phyloP scores from a whole-genome alignment of 345 rosid genomes.

The Eucalyptus leucophloia region DNA sequence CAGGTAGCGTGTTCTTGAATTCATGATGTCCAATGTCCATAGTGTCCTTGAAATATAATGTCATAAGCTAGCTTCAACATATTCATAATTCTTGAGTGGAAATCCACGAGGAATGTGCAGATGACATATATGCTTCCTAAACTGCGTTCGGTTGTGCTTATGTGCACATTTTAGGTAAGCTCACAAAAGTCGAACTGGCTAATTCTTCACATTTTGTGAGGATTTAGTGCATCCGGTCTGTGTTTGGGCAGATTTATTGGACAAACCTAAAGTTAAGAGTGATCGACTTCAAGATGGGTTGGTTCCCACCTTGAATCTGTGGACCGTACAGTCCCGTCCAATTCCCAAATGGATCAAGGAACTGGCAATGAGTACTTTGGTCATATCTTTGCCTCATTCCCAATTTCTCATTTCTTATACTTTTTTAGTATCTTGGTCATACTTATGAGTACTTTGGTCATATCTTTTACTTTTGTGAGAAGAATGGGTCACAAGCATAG shows the following conservation, averaged over 20 bases:
- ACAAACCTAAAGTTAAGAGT: neutral
- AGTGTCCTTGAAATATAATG: neutral
- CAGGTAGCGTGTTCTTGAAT: conserved; percentile 7
- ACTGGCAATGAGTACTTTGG: neutral
- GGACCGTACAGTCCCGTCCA: neutral
- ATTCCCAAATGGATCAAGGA: neutral
- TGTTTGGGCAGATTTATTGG: neutral
- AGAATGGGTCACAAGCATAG: neutral
- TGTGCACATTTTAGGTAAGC: neutral
- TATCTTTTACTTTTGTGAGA: neutral
- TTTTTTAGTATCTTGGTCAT: neutral
- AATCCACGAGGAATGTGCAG: neutral
- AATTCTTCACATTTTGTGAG: neutral
- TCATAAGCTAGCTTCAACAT: neutral
- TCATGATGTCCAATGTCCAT: neutral
- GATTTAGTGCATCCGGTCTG: neutral
- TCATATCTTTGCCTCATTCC: no score
- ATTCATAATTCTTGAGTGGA: neutral
- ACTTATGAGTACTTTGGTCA: neutral
- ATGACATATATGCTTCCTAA: neutral
- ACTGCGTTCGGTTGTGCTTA: neutral
- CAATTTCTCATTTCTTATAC: no score
- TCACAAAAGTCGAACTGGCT: neutral
- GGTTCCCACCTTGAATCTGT: neutral
- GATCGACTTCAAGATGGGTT: neutral